Base-by-base conservation (phyloP, 2,329 filamentous ascomycete species). In the Hymenoscyphus occultus region DNA sequence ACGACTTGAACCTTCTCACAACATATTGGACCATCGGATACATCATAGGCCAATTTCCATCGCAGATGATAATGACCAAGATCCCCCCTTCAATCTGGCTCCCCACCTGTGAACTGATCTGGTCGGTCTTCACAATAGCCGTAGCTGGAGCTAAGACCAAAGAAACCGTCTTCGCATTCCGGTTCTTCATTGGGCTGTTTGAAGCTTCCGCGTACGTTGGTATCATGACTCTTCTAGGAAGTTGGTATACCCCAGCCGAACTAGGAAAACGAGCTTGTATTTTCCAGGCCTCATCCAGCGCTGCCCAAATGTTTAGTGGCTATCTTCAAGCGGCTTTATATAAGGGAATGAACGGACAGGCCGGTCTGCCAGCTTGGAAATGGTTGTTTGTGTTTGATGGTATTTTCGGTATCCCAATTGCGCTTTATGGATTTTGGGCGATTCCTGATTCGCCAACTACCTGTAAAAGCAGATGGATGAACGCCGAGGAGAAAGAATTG, bases 81-180 rank as follows among this genome's bases (percentile, higher is more conserved):
- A 72, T 89, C 65, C 81, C 81, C 56, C 86, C 85, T 3, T 80
- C 85, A 28, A 78, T 83, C 67, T 88, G 84, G 78, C 86, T 87
- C 71, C 86, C 84, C 0, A 71, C 79, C 39, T 86, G 86, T 79
- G 87, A 88, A 82, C 64, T 87, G 28, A 73, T 84, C 32, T 79
- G 77, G 77, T 76, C 77, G 35, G 68, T 77, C 14, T 75, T 76
- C 12, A 77, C 78, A 1, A 77, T 76, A 56, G 73, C 72, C 35
- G 75, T 76, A 2, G 74, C 77, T 1, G 79, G 80, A 5, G 80
- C 77, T 0, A 80, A 83, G 16, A 79, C 76, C 9, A 83, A 83
- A 0, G 76, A 80, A 69, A 75, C 80, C 61, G 84, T 87, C 72
- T 85, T 86, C 80, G 83, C 80, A 3, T 84, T 87, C 68, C 81